These are phyloP conservation scores for Pecoramyces ruminantium DNA, from an alignment of 192 early-diverging fungal genomes.

Conservation along the genomic window DNA sequence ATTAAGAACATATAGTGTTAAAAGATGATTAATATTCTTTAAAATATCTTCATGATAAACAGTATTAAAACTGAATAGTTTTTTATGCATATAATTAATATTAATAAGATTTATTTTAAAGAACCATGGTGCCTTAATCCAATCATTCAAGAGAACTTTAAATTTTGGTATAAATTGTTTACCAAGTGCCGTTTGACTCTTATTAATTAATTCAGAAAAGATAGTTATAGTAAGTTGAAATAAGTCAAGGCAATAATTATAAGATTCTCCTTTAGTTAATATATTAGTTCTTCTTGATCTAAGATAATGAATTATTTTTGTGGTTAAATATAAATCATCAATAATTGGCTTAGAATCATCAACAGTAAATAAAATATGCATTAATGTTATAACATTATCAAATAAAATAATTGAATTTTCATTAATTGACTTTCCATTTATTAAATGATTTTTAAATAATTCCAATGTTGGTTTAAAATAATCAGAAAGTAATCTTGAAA, in stretches of 20 bases:
- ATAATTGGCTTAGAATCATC: not conserved
- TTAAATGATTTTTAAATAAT: not conserved
- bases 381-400: not conserved
- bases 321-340: not conserved
- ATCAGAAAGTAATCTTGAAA: not conserved
- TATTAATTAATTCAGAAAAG: not conserved
- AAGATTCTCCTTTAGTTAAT: not conserved
- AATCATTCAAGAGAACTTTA: not conserved
- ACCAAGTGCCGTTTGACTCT: not conserved
- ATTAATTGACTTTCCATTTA: not conserved
- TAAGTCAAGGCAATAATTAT: not conserved
- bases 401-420: not conserved
- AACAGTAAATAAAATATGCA: not conserved
- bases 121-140: not conserved
- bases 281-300: not conserved
- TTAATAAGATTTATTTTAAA: not conserved
- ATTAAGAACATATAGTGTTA: not conserved
- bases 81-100: not conserved
- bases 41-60: not conserved
- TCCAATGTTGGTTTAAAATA: not conserved
- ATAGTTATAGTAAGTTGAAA: not conserved
- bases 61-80: not conserved
- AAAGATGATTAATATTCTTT: not conserved
- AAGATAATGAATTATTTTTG: not conserved
- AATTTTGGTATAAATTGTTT: not conserved